Base-by-base conservation (phyloP, 2,329 filamentous ascomycete species). In the Volutella citrinella region DNA sequence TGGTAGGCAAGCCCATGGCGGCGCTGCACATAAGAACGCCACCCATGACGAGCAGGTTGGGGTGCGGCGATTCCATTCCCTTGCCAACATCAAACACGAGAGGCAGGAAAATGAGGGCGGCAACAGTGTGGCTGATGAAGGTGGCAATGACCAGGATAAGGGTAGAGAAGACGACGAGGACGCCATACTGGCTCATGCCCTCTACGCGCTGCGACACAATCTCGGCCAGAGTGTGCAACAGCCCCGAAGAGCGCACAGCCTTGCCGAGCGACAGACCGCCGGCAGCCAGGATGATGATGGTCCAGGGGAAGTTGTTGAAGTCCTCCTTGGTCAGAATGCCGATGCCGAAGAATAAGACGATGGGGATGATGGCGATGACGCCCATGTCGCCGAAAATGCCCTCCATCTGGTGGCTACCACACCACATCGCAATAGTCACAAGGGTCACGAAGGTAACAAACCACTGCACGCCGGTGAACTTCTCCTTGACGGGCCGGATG, bases 301-400 rank as follows among this genome's bases (percentile, higher is more conserved):
- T 98, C 93, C 93, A 98, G 23, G 96, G 84, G 63, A 98, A 98
- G 63, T 98, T 98, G 71, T 98, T 98, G 60, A 98, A 98, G 65
- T 98, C 93, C 64, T 97, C 93, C 65, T 97, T 98, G 30, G 90
- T 97, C 19, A 98, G 72, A 48, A 97, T 91, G 10, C 93, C 93
- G 3, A 89, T 90, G 34, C 93, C 93, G 53, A 98, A 98, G 74
- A 98, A 98, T 25, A 96, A 72, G 4, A 95, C 85, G 32, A 98
- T 84, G 6, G 93, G 93, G 41, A 98, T 88, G 56, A 98, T 95
- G 38, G 93, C 94, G 25, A 98, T 86, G 33, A 98, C 90, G 33
- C 93, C 93, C 93, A 98, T 98, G 57, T 98, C 91, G 34, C 93
- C 93, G 55, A 98, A 96, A 1, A 91, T 66, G 42, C 74, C 66